Evolutionary conservation across 495 filamentous ascomycete genomes (phyloP).

Genomic region (Platismatia glauca): DNA sequence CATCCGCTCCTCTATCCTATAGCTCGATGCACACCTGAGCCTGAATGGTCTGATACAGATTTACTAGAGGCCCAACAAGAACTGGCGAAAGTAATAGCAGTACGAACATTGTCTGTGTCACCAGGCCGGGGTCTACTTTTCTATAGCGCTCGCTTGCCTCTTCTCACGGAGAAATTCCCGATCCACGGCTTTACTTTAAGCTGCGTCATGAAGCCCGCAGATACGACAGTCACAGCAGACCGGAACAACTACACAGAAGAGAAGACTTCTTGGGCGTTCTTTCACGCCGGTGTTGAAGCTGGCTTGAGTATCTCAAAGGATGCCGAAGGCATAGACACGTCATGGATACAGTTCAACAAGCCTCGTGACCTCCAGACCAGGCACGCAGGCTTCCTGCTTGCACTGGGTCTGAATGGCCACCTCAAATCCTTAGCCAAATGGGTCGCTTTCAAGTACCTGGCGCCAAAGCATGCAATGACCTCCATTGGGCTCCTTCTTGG

Average conservation of each 20-base stretch:
- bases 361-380: constrained; percentile 83
- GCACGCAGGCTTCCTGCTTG: constrained; percentile 88
- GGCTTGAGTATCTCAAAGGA: constrained; percentile 83
- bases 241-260: constrained; percentile 78
- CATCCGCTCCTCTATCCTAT: constrained; percentile 67
- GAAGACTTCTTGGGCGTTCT: constrained; percentile 96
- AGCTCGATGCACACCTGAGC: constrained; percentile 65
- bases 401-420: constrained; percentile 91
- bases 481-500: constrained; percentile 91
- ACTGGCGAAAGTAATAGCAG: constrained; percentile 70
- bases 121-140: constrained; percentile 75
- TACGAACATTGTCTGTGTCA: constrained; percentile 79
- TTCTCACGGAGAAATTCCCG: constrained; percentile 82
- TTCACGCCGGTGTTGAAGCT: constrained; percentile 87
- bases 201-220: constrained; percentile 82
- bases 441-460: constrained; percentile 97
- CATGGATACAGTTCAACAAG: constrained; percentile 98
- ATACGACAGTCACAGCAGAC: constrained; percentile 82
- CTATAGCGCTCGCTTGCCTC: constrained; percentile 71
- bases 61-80: constrained; percentile 92
- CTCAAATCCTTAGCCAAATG: constrained; percentile 89
- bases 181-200: constrained; percentile 80
- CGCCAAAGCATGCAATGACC: constrained; percentile 97
- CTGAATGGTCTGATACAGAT: constrained; percentile 73
- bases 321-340: constrained; percentile 91